phyloP scores from a whole-genome alignment of 1,139 yeast species.

The Entelexis paramagnoliae region DNA sequence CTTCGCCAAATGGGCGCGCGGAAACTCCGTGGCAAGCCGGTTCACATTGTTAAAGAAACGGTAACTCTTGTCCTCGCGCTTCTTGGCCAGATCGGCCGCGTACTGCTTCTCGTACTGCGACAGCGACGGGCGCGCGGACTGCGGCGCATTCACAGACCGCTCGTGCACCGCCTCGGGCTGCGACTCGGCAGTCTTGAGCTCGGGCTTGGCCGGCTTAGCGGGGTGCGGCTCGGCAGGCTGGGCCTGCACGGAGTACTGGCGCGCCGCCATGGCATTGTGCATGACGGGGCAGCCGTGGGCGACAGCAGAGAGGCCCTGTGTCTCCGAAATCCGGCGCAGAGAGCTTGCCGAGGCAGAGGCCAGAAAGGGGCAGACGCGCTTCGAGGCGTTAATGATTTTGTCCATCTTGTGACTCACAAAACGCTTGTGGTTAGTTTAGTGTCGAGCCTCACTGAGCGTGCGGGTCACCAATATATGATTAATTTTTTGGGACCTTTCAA shows the following conservation, averaged over 20 bases:
- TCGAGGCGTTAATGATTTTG: constrained; percentile 63
- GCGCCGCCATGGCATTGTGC: constrained; percentile 54
- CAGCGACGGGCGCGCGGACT: no score
- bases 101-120: constrained; percentile 54
- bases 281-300: constrained; percentile 82
- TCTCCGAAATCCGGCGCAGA: constrained; percentile 34
- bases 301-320: constrained; percentile 39
- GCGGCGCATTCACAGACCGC: no score
- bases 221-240: constrained; percentile 12
- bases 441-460: background rate
- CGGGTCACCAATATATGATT: background rate
- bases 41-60: constrained; percentile 94
- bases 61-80: constrained; percentile 82
- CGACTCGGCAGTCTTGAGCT: constrained; percentile 26
- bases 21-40: constrained; percentile 87
- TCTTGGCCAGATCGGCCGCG: constrained; percentile 52
- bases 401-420: constrained; percentile 45
- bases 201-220: constrained; percentile 25
- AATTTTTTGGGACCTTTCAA: background rate
- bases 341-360: constrained; percentile 51
- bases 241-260: constrained; percentile 23
- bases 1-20: constrained; percentile 70
- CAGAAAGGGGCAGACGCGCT: constrained; percentile 78
- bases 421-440: background rate
- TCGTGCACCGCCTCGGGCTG: background rate